These are phyloP conservation scores for Cryptococcus sp. DNA, from an alignment of 1,284 basidiomycete species.

Conservation along the genomic window DNA sequence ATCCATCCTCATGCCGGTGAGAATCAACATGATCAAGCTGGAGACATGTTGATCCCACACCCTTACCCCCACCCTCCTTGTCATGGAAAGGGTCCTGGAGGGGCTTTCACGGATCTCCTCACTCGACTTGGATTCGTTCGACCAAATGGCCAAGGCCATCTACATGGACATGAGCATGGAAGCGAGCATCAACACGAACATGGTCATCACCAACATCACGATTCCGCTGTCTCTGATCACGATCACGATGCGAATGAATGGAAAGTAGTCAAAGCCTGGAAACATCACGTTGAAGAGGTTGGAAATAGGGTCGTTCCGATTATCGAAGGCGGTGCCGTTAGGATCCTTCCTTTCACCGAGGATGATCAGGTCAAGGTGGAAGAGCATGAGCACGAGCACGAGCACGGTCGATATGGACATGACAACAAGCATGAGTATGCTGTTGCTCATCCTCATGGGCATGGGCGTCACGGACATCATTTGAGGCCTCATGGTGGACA, in stretches of 20 bases:
- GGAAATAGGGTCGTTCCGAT: slow-evolving; percentile 11
- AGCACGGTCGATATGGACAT: too few species aligned
- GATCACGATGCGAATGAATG: slow-evolving; percentile 1
- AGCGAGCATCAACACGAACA: too few species aligned
- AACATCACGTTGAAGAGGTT: slow-evolving; percentile 9
- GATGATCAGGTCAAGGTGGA: slow-evolving; percentile 5
- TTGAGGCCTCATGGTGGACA: background rate
- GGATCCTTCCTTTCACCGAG: slow-evolving; percentile 6
- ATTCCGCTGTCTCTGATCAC: background rate
- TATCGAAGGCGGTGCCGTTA: slow-evolving; percentile 15
- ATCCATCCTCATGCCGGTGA: background rate
- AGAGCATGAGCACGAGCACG: too few species aligned
- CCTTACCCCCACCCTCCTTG: background rate
- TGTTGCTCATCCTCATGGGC: slow-evolving; percentile 2
- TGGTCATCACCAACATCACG: background rate
- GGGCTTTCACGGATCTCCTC: slow-evolving; percentile 4
- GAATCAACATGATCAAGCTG: background rate
- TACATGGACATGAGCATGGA: background rate
- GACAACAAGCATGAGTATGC: background rate
- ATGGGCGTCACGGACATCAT: background rate
- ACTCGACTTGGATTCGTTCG: slow-evolving; percentile 3
- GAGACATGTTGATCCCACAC: background rate
- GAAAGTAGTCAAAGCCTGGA: slow-evolving; percentile 8
- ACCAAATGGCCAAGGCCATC: background rate
- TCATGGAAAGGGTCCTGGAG: background rate